Conservation (phyloP, 345 rosid species). For the Limnanthes douglasii region DNA sequence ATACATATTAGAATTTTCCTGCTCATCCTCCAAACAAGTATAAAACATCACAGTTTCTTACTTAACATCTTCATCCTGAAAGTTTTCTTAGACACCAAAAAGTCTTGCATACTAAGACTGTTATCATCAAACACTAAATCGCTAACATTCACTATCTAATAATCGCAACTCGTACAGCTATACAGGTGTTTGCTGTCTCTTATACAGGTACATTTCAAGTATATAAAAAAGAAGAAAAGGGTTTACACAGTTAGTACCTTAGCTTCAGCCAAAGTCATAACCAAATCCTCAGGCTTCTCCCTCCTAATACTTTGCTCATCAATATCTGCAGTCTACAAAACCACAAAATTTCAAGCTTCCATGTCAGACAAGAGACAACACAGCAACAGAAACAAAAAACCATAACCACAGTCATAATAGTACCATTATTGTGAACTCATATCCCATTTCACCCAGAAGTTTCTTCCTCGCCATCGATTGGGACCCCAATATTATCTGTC, state of each 20-base stretch:
- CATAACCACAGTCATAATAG: background rate
- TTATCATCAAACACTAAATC: no score
- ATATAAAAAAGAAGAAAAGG: background rate
- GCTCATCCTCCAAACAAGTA: no score
- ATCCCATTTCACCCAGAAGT: slow-evolving; percentile 82
- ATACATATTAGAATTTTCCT: no score
- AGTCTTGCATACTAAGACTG: no score
- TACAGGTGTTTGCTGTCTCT: no score
- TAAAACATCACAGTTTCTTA: no score
- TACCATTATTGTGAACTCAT: slow-evolving; percentile 57
- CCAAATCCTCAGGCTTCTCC: slow-evolving; percentile 82
- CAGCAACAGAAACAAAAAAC: background rate
- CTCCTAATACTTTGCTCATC: slow-evolving; percentile 69
- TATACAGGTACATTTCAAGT: no score
- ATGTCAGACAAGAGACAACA: background rate
- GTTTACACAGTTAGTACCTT: slow-evolving; percentile 29
- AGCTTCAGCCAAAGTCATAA: slow-evolving; percentile 77
- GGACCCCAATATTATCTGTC: slow-evolving; percentile 80
- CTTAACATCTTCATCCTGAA: no score
- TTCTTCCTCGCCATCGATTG: slow-evolving; percentile 53
- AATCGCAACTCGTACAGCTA: no score
- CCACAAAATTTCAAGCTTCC: background rate
- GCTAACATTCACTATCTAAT: background rate
- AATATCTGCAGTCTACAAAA: slow-evolving; percentile 84
- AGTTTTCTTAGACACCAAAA: no score